Conservation (phyloP, 2,329 filamentous ascomycete genomes). For the Penicillium oxalicum region DNA sequence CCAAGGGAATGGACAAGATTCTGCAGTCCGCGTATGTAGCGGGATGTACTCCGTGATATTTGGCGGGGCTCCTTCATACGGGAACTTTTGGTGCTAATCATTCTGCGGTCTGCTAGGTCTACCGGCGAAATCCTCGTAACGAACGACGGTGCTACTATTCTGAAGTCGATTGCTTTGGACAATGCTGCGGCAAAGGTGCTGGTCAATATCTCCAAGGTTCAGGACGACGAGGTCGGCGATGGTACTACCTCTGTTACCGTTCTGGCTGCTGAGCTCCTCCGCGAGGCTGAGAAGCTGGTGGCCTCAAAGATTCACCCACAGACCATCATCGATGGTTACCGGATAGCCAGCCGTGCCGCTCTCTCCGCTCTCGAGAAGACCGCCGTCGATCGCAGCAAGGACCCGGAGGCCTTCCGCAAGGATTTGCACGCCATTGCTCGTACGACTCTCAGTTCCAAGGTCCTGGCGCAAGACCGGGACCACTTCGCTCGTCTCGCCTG, state of each 20-base stretch:
- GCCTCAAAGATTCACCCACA: slow-evolving; percentile 98
- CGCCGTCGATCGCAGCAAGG: slow-evolving; percentile 84
- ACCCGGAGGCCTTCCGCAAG: slow-evolving; percentile 75
- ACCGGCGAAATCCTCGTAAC: slow-evolving; percentile 98
- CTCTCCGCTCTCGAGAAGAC: slow-evolving; percentile 75
- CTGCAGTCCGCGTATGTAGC: slow-evolving; percentile 78
- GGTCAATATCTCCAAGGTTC: slow-evolving; percentile 98
- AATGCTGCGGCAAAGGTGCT: slow-evolving; percentile 97
- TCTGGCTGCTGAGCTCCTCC: slow-evolving; percentile 85
- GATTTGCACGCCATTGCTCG: slow-evolving; percentile 86
- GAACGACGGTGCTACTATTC: slow-evolving; percentile 95
- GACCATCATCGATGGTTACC: slow-evolving; percentile 98
- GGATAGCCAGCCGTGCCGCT: slow-evolving; percentile 89
- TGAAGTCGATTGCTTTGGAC: slow-evolving; percentile 96
- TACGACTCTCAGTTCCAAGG: slow-evolving; percentile 95
- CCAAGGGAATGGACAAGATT: slow-evolving; percentile 99
- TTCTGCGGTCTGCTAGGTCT: slow-evolving; percentile 51
- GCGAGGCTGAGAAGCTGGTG: slow-evolving; percentile 94
- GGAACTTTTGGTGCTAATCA: slow-evolving; percentile 12
- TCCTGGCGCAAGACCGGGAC: slow-evolving; percentile 85
- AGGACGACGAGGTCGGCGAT: slow-evolving; percentile 97
- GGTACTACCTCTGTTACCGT: slow-evolving; percentile 98
- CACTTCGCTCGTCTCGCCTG: slow-evolving; percentile 87
- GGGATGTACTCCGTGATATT: slow-evolving; percentile 1
- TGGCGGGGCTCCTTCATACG: slow-evolving; percentile 11